Evolutionary conservation across 2,329 filamentous ascomycete species (phyloP).

Genomic region (Stagonosporopsis rhizophila): DNA sequence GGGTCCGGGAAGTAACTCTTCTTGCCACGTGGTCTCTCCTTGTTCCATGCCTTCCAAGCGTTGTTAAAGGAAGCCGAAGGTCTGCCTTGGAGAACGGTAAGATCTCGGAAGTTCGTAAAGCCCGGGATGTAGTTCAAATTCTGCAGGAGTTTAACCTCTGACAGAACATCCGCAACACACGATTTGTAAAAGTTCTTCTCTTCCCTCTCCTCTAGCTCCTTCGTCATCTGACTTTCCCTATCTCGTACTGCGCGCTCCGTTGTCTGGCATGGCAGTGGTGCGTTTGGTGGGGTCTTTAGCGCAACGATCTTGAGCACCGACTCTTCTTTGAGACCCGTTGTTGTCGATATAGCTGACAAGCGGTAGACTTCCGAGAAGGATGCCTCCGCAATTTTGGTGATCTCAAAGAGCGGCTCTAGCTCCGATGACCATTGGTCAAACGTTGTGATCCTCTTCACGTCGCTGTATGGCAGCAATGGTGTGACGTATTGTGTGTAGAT

Average conservation of each 20-base stretch:
- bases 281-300: conserved; percentile 44
- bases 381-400: conserved; percentile 70
- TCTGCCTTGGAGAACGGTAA: conserved; percentile 64
- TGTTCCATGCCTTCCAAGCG: conserved; percentile 57
- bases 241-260: conserved; percentile 53
- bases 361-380: conserved; percentile 72
- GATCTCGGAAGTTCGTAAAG: conserved; percentile 67
- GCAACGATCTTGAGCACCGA: conserved; percentile 57
- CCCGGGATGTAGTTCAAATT: conserved; percentile 66
- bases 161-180: conserved; percentile 52
- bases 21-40: conserved; percentile 51
- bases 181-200: conserved; percentile 53
- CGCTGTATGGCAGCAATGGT: conserved; percentile 42
- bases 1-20: conserved; percentile 64
- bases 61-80: conserved; percentile 59
- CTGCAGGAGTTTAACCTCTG: conserved; percentile 62
- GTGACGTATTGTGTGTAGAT: conserved; percentile 36
- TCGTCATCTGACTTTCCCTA: conserved; percentile 50
- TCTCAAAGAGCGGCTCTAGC: conserved; percentile 54
- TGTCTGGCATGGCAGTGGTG: conserved; percentile 43
- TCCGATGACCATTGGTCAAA: conserved; percentile 54
- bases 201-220: conserved; percentile 42
- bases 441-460: conserved; percentile 31
- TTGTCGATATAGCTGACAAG: conserved; percentile 50
- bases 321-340: conserved; percentile 46